These are phyloP conservation scores for Phaeosphaeria sp. DNA, from an alignment of 2,329 filamentous ascomycete species.

Conservation along the genomic window DNA sequence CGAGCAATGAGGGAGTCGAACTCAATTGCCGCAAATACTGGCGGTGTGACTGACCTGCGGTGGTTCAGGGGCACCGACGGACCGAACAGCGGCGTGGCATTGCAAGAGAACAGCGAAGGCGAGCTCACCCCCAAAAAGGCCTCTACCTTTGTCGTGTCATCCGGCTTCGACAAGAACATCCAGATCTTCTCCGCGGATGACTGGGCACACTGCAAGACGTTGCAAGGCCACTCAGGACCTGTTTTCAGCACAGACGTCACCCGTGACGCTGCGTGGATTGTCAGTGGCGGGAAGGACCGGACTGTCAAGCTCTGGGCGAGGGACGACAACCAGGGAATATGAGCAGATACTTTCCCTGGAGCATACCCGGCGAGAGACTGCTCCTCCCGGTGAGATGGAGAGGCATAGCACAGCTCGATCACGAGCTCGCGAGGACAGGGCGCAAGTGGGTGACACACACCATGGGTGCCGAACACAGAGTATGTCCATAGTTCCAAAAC, in stretches of 20 bases:
- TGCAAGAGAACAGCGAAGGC: constrained; percentile 70
- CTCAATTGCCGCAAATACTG: constrained; percentile 87
- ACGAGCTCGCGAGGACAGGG: constrained; percentile 17
- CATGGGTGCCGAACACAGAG: constrained; percentile 15
- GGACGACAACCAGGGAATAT: constrained; percentile 58
- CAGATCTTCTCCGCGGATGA: constrained; percentile 97
- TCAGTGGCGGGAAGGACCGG: constrained; percentile 90
- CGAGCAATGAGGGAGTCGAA: constrained; percentile 84
- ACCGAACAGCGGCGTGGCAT: constrained; percentile 66
- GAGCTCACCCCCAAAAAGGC: constrained; percentile 75
- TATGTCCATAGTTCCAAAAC: constrained; percentile 18
- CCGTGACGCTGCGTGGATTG: constrained; percentile 86
- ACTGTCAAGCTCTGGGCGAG: constrained; percentile 96
- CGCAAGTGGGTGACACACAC: constrained; percentile 10
- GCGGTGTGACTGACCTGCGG: constrained; percentile 87
- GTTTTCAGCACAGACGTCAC: constrained; percentile 91
- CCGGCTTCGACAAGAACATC: constrained; percentile 92
- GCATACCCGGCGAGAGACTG: not conserved
- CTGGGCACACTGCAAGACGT: constrained; percentile 85
- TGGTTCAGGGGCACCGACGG: constrained; percentile 93
- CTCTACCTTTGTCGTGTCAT: constrained; percentile 88
- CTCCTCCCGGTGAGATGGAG: not conserved
- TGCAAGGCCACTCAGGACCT: constrained; percentile 90
- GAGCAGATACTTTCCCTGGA: constrained; percentile 11
- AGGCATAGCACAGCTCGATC: not conserved